A percentile compares a stretch with the other conserved stretches of the same genome.
Evolutionary conservation across 371 early-diverging fungal genomes (phyloP).

Genomic region (Haplosporangium sp.): DNA sequence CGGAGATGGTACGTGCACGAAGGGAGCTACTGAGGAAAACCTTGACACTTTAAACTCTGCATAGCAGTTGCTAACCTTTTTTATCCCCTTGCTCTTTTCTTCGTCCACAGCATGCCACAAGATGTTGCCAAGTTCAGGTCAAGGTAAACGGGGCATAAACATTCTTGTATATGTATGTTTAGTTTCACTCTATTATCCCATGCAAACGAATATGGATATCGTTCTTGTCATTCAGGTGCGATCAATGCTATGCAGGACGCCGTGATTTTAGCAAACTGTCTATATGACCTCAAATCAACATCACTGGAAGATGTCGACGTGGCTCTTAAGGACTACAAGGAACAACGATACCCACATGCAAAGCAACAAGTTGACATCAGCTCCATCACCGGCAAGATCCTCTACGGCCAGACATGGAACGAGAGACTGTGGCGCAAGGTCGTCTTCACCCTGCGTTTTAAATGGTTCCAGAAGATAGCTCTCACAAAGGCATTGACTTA

Average conservation of each 20-base stretch:
- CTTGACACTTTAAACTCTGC: neutral
- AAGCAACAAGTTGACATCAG: conserved; percentile 4
- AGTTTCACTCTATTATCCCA: neutral
- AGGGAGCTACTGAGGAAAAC: neutral
- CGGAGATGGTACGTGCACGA: conserved; percentile 30
- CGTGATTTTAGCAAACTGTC: conserved; percentile 17
- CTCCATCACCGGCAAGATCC: neutral
- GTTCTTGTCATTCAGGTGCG: conserved; percentile 3
- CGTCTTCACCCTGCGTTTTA: conserved; percentile 9
- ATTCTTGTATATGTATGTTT: neutral
- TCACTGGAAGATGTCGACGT: conserved; percentile 4
- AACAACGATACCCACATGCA: conserved; percentile 11
- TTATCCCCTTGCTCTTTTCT: neutral
- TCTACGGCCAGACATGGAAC: conserved; percentile 11
- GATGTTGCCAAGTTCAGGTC: conserved; percentile 31
- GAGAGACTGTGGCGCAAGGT: conserved; percentile 8
- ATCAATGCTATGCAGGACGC: conserved; percentile 29
- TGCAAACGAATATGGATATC: neutral
- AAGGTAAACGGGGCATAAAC: conserved; percentile 2
- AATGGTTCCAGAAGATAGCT: neutral
- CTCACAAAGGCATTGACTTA: conserved; percentile 2
- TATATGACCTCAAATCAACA: conserved; percentile 12
- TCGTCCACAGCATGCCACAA: conserved; percentile 20
- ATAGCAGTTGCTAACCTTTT: neutral
- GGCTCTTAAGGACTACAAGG: conserved; percentile 14